Evolutionary conservation across 2,329 filamentous ascomycete species (phyloP).

Genomic region (Sporothrix schenckii): DNA sequence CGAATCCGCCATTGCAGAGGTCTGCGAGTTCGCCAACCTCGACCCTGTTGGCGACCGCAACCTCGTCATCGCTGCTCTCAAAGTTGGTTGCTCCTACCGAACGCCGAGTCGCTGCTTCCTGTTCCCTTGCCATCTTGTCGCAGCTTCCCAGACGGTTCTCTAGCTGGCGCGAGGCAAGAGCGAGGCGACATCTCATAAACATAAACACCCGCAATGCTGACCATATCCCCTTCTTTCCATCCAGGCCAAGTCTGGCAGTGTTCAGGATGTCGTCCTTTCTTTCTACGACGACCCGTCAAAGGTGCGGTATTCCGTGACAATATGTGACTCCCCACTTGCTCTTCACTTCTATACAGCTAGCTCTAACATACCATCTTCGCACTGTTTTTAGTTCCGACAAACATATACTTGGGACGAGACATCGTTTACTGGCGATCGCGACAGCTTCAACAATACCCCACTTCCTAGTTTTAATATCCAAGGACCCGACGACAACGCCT

Average conservation of each 20-base stretch:
- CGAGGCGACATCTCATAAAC: not conserved
- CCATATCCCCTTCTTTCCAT: not conserved
- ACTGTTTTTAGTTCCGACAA: conserved; percentile 47
- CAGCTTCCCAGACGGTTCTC: not conserved
- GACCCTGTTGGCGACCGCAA: conserved; percentile 44
- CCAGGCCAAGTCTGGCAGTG: conserved; percentile 51
- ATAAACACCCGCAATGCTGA: conserved; percentile 15
- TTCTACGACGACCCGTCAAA: conserved; percentile 55
- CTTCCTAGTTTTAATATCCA: conserved; percentile 60
- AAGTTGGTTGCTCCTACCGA: conserved; percentile 36
- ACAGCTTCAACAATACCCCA: conserved; percentile 45
- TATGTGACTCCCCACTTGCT: not conserved
- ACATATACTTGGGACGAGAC: conserved; percentile 61
- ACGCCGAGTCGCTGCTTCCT: not conserved
- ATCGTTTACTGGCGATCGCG: conserved; percentile 56
- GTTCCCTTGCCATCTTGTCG: not conserved
- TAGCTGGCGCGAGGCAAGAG: conserved; percentile 2
- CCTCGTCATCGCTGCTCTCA: conserved; percentile 49
- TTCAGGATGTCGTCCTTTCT: conserved; percentile 55
- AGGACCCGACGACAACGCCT: conserved; percentile 50
- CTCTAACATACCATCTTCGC: not conserved
- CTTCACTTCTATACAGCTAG: conserved; percentile 7
- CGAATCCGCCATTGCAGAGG: conserved; percentile 44
- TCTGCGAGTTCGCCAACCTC: conserved; percentile 50
- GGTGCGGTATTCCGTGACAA: conserved; percentile 38